phyloP scores from a whole-genome alignment of 495 filamentous ascomycete genomes.

The Penicillium lividum region DNA sequence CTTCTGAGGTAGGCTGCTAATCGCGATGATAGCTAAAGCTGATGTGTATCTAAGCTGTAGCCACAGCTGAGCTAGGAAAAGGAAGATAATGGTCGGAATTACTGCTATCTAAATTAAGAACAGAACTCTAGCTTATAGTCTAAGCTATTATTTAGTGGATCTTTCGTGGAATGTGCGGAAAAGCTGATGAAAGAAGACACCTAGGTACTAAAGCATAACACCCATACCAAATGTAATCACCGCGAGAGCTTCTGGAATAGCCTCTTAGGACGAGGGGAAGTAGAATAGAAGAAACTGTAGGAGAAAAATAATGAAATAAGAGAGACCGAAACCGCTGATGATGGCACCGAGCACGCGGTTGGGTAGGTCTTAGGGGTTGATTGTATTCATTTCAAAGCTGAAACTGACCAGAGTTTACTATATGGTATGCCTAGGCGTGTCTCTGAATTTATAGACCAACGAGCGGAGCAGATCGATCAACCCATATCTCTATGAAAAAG shows the following conservation, averaged over 20 bases:
- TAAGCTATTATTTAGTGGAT: neutral
- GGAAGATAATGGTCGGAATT: neutral
- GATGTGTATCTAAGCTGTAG: neutral
- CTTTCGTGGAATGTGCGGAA: neutral
- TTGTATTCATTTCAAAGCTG: neutral
- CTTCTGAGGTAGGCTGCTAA: constrained; percentile 4
- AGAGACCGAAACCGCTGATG: neutral
- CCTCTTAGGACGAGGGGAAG: neutral
- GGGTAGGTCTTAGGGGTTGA: neutral
- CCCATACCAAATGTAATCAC: neutral
- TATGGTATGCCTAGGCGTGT: neutral
- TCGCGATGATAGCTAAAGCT: constrained; percentile 1
- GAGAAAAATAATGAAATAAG: neutral
- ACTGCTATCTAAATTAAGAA: neutral
- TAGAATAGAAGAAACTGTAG: neutral
- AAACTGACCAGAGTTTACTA: neutral
- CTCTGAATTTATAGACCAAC: neutral
- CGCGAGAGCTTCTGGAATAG: neutral
- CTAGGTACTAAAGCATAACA: neutral
- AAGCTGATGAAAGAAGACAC: neutral
- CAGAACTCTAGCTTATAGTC: neutral
- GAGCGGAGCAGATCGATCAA: neutral
- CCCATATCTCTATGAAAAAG: neutral
- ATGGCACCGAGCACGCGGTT: neutral
- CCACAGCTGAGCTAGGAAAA: neutral